Conservation (phyloP, 2,329 filamentous ascomycete genomes). For the Anthostomella pinea region DNA sequence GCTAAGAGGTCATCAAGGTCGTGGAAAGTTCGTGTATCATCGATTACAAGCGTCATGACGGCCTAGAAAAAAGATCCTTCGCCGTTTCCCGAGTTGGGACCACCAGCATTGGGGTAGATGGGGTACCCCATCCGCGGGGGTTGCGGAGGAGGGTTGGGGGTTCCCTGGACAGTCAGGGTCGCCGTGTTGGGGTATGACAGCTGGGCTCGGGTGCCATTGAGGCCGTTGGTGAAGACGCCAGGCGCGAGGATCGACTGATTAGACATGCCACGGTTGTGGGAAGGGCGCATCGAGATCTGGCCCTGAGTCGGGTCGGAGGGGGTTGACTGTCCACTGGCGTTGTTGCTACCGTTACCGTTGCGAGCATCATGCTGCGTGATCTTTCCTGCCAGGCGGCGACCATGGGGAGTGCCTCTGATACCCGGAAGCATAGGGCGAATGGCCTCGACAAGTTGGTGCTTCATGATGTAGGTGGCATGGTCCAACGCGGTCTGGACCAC, state of each 20-base stretch:
- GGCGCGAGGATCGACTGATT: constrained; percentile 37
- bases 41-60: constrained; percentile 26
- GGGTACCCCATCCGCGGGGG: constrained; percentile 28
- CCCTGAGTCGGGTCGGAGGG: constrained; percentile 52
- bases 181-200: constrained; percentile 34
- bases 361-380: constrained; percentile 60
- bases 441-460: constrained; percentile 73
- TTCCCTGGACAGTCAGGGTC: constrained; percentile 30
- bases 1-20: constrained; percentile 28
- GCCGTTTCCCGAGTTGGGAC: constrained; percentile 10
- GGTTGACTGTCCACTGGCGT: constrained; percentile 48
- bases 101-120: constrained; percentile 26
- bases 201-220: constrained; percentile 33
- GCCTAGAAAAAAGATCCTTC: constrained; percentile 32
- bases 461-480: constrained; percentile 71
- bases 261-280: constrained; percentile 42
- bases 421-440: constrained; percentile 81
- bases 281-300: constrained; percentile 49
- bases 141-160: constrained; percentile 25
- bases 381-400: constrained; percentile 89
- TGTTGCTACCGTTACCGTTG: constrained; percentile 43
- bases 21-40: constrained; percentile 31
- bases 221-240: constrained; percentile 32
- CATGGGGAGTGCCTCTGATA: constrained; percentile 89
- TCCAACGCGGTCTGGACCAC: constrained; percentile 96